phyloP scores from a whole-genome alignment of 768 basidiomycete genomes.

The Psilocybe sp. region DNA sequence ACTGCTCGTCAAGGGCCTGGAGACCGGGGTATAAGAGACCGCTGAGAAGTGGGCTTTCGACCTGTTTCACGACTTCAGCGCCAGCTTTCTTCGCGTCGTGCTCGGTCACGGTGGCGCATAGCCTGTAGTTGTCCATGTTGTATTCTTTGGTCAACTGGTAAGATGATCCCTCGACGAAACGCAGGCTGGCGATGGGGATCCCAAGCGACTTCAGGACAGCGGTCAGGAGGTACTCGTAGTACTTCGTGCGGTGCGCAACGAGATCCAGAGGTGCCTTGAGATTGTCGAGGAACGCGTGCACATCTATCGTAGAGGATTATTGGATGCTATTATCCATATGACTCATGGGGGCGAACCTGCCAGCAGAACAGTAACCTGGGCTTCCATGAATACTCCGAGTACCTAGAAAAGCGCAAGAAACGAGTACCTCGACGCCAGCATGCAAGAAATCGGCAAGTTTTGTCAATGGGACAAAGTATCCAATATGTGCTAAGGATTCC shows the following conservation, averaged over 20 bases:
- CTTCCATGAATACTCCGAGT: slow-evolving; percentile 10
- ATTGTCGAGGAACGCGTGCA: slow-evolving; percentile 97
- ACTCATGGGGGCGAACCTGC: slow-evolving; percentile 50
- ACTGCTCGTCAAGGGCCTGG: slow-evolving; percentile 96
- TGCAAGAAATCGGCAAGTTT: slow-evolving; percentile 96
- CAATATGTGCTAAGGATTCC: slow-evolving; percentile 76
- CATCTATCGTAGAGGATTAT: slow-evolving; percentile 46
- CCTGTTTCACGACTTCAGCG: slow-evolving; percentile 98
- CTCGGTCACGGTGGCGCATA: slow-evolving; percentile 89
- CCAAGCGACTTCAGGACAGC: slow-evolving; percentile 87
- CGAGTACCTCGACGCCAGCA: slow-evolving; percentile 79
- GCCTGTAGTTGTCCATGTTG: slow-evolving; percentile 91
- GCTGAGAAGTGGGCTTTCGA: slow-evolving; percentile 86
- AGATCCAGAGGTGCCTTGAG: slow-evolving; percentile 94
- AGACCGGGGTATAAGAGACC: slow-evolving; percentile 94
- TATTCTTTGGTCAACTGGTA: slow-evolving; percentile 92
- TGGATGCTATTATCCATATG: neutral
- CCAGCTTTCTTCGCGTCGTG: slow-evolving; percentile 99
- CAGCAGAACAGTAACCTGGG: slow-evolving; percentile 72
- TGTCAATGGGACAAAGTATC: slow-evolving; percentile 91
- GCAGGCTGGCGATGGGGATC: slow-evolving; percentile 82
- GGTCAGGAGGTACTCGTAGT: slow-evolving; percentile 81
- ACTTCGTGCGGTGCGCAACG: slow-evolving; percentile 82
- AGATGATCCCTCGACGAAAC: slow-evolving; percentile 85
- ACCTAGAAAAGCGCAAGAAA: slow-evolving; percentile 5